A percentile compares a stretch with the other conserved stretches of the same genome.
phyloP scores from a whole-genome alignment of 192 early-diverging fungal species.

The Oehlia diaphana region DNA sequence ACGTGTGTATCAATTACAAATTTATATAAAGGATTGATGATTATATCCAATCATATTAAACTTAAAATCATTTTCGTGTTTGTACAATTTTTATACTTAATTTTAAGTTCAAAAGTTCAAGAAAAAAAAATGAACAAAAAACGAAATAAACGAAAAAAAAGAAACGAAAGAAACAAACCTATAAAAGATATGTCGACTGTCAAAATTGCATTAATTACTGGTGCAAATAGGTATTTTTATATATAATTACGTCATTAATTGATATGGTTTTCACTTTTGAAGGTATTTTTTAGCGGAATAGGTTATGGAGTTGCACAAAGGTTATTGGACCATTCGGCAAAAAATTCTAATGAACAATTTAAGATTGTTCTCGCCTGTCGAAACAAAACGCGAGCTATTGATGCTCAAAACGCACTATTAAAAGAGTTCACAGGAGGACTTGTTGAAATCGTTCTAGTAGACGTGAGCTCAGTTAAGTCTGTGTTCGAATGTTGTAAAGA shows the following conservation, averaged over 20 bases:
- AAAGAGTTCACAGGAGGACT: conserved; percentile 37
- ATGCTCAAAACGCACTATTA: conserved; percentile 39
- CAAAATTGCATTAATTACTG: conserved; percentile 16
- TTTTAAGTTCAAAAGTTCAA: too few species aligned
- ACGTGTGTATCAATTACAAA: too few species aligned
- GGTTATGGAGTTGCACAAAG: conserved; percentile 57
- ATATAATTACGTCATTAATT: conserved; percentile 10
- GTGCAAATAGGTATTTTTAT: conserved; percentile 22
- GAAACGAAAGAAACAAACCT: neutral
- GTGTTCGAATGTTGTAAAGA: conserved; percentile 42
- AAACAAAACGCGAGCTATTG: conserved; percentile 43
- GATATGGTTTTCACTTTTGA: neutral
- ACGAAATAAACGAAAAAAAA: neutral
- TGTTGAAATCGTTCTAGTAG: conserved; percentile 48
- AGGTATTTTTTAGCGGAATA: conserved; percentile 39
- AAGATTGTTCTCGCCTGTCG: conserved; percentile 55
- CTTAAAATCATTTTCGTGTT: too few species aligned
- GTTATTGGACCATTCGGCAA: conserved; percentile 38
- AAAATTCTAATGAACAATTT: conserved; percentile 26
- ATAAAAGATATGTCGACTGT: neutral
- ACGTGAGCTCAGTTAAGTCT: conserved; percentile 39
- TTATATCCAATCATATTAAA: too few species aligned
- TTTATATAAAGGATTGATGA: too few species aligned
- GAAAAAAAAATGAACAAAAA: neutral
- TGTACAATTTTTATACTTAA: too few species aligned